Base-by-base conservation (phyloP, 805 yeast genomes). In the Candida tallmaniae region DNA sequence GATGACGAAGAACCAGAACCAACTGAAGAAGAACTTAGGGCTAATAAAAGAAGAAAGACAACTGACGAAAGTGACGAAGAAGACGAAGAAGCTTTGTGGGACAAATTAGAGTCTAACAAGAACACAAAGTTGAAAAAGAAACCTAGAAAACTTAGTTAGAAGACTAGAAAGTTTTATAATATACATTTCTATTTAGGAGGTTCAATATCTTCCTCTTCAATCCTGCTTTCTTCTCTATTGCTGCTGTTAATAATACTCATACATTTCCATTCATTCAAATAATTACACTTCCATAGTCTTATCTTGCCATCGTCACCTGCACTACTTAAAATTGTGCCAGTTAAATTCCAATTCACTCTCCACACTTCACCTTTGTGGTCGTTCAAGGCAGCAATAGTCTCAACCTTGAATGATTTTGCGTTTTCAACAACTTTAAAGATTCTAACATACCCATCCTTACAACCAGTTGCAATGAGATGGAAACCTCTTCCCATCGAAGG, bases 221-320 rank as follows among this genome's bases (percentile, higher is more conserved):
- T 38, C 31, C 58, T 39, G 31, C 44, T 47, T 12, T 46, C 54
- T 20, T 52, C 49, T 28, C 56, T 42, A 39, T 52, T 52, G 26
- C 55, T 50, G 16, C 55, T 51, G 36, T 51, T 54, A 31, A 47
- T 56, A 10, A 87, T 89, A 41, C 96, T 86, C 78, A 90, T 78
- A 56, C 96, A 88, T 60, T 83, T 87, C 73, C 88, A 93, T 50
- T 84, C 85, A 48, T 83, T 84, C 39, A 82, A 74, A 54, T 83
- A 86, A 23, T 85, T 78, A 16, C 95, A 74, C 59, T 90, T 93
- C 95, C 97, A 93, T 45, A 93, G 69, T 47, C 96, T 68, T 5
- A 90, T 80, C 44, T 81, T 79, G 3, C 97, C 97, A 54, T 93
- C 97, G 52, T 89, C 97, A 13, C 98, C 97, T 5, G 97, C 87